A percentile compares a stretch with the other conserved stretches of the same genome.
phyloP scores from a whole-genome alignment of 23 red algal genomes.

The Gracilariopsis chorda region DNA sequence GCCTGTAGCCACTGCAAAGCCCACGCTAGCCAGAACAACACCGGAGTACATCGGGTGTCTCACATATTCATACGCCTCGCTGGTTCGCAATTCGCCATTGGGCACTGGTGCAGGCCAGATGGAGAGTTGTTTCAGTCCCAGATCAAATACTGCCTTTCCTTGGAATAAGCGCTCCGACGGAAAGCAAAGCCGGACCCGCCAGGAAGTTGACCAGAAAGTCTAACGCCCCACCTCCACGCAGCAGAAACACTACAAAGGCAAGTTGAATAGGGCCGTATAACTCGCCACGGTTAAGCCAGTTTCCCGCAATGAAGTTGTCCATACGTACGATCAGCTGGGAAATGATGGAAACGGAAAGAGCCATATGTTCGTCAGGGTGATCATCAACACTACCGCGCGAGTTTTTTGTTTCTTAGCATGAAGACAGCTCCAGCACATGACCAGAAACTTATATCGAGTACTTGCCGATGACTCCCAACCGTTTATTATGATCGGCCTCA shows the following conservation, averaged over 20 bases:
- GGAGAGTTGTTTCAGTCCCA: constrained; percentile 80
- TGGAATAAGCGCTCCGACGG: constrained; percentile 65
- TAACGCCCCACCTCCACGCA: constrained; percentile 56
- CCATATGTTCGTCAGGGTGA: constrained; percentile 50
- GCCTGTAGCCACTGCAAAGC: constrained; percentile 63
- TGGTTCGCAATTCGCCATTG: constrained; percentile 47
- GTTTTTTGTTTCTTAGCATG: constrained; percentile 51
- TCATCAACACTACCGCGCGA: constrained; percentile 24
- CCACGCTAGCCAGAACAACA: constrained; percentile 72
- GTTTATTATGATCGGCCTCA: no score
- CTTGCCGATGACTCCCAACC: no score
- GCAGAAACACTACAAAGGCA: constrained; percentile 69
- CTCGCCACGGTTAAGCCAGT: constrained; percentile 95
- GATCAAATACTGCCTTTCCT: constrained; percentile 74
- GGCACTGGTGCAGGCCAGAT: constrained; percentile 89
- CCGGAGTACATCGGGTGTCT: constrained; percentile 96
- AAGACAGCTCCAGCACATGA: no score
- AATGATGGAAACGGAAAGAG: constrained; percentile 69
- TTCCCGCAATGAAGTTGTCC: constrained; percentile 90
- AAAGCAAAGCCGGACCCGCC: constrained; percentile 69
- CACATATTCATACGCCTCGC: constrained; percentile 83
- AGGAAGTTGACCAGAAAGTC: constrained; percentile 81
- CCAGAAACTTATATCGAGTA: no score
- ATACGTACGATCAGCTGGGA: constrained; percentile 76
- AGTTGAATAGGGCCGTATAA: constrained; percentile 84